Evolutionary conservation across 495 filamentous ascomycete species (phyloP), one percentile per base, ranked within the genome.

Genomic region (Tuber magnatum): DNA sequence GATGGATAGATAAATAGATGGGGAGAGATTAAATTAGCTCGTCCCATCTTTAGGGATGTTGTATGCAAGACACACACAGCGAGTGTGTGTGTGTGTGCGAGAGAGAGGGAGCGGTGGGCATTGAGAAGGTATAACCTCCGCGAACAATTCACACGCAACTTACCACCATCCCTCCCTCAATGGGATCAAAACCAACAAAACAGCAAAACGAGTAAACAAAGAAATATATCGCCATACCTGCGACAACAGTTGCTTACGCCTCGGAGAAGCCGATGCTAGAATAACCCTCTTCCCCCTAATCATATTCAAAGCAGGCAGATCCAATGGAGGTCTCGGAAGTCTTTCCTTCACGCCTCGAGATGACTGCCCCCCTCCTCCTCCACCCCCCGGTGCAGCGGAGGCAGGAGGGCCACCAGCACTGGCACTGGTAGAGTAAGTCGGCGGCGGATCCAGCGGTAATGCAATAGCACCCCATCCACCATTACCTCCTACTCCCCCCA

Each of bases 231-330:
- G 70, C 72, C 83, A 73, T 82, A 88, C 86, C 80, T 89, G 90
- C 8, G 86, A 82, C 69, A 99, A 89, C 8, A 99, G 90, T 80
- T 92, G 90, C 78, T 89, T 91, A 39, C 96, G 88, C 22, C 95
- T 88, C 0, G 96, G 95, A 1, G 93, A 97, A 68, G 90, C 88
- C 3, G 93, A 97, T 77, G 95, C 95, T 16, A 99, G 90, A 79
- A 99, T 91, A 14, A 94, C 88, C 74, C 94, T 87, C 82, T 91
- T 91, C 65, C 85, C 86, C 78, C 89, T 87, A 71, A 98, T 88
- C 81, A 87, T 84, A 73, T 88, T 88, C 39, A 99, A 86, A 72
- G 91, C 88, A 12, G 96, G 94, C 5, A 98, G 88, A 78, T 91
- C 83, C 74, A 98, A 88, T 32, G 93, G 92, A 69, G 85, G 87